Evolutionary conservation across 176 grass and related monocot species (phyloP).

Genomic region (Musa troglodytarum): DNA sequence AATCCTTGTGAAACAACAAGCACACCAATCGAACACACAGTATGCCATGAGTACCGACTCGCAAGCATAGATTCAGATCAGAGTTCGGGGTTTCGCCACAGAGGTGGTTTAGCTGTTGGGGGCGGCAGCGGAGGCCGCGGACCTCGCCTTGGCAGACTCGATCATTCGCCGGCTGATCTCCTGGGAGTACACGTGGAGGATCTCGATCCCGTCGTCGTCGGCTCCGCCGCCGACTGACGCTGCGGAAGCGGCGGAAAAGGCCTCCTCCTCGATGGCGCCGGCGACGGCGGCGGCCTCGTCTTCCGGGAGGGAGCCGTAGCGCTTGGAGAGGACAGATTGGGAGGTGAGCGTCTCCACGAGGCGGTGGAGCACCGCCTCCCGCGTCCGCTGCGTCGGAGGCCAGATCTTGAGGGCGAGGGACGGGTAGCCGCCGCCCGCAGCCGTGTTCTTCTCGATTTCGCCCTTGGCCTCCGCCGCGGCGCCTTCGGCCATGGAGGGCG

Average conservation of each 20-base stretch:
- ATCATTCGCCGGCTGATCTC: conserved; percentile 74
- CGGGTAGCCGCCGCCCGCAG: not conserved
- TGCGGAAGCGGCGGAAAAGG: conserved; percentile 39
- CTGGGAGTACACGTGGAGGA: conserved; percentile 76
- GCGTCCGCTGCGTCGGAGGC: conserved; percentile 82
- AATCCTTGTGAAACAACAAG: not conserved
- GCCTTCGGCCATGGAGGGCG: conserved; percentile 28
- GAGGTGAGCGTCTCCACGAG: conserved; percentile 59
- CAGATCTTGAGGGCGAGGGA: conserved; percentile 74
- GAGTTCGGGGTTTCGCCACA: not conserved
- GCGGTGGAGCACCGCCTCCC: conserved; percentile 65
- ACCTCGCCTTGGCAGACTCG: conserved; percentile 51
- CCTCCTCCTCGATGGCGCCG: conserved; percentile 63
- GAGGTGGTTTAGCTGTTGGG: not conserved
- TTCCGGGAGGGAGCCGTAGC: conserved; percentile 53
- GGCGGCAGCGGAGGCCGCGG: conserved; percentile 6
- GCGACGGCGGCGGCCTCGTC: conserved; percentile 48
- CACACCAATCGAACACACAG: not conserved
- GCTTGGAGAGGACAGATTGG: conserved; percentile 60
- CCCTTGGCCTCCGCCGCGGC: not conserved
- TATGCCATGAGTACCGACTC: not conserved
- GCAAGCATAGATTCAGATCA: not conserved
- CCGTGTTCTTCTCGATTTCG: not conserved
- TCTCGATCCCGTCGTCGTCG: conserved; percentile 68
- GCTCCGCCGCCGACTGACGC: conserved; percentile 21